These are phyloP conservation scores for Brassica hybrid DNA, from an alignment of 441 rosid species.

Conservation along the genomic window DNA sequence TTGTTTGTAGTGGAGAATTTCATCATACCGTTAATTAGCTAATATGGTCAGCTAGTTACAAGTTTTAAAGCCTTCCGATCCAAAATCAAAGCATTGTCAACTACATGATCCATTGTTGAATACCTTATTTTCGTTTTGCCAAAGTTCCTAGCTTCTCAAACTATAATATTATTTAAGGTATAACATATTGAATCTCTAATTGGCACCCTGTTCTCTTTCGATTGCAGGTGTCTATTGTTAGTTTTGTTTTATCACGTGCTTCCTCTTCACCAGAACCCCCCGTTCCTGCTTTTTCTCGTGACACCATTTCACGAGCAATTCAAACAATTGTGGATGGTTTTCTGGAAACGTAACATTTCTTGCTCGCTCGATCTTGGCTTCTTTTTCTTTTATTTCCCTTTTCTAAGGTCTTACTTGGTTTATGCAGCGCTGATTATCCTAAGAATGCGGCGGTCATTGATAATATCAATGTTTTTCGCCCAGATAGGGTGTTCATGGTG, in stretches of 20 bases:
- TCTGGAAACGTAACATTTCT: slow-evolving; percentile 67
- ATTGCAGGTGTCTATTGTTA: slow-evolving; percentile 87
- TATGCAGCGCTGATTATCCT: slow-evolving; percentile 62
- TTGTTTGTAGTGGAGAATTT: slow-evolving; percentile 19
- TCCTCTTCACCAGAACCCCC: slow-evolving; percentile 73
- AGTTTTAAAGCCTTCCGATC: slow-evolving; percentile 8
- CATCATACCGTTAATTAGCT: slow-evolving; percentile 21
- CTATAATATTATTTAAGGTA: background rate
- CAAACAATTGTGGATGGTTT: slow-evolving; percentile 96
- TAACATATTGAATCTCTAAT: slow-evolving; percentile 24
- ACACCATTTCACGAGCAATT: slow-evolving; percentile 64
- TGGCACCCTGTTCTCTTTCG: slow-evolving; percentile 29
- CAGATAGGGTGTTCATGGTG: slow-evolving; percentile 98
- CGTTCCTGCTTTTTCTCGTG: slow-evolving; percentile 76
- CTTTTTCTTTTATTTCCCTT: slow-evolving; percentile 21
- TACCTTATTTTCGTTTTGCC: slow-evolving; percentile 21
- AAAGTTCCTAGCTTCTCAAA: slow-evolving; percentile 19
- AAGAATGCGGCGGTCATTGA: slow-evolving; percentile 65
- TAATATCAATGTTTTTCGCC: slow-evolving; percentile 89
- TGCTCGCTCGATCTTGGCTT: slow-evolving; percentile 27
- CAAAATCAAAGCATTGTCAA: slow-evolving; percentile 25
- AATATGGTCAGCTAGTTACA: slow-evolving; percentile 17
- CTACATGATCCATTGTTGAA: slow-evolving; percentile 23
- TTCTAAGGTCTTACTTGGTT: slow-evolving; percentile 39
- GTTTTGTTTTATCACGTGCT: slow-evolving; percentile 79